These are phyloP conservation scores for Smallanthus sonchifolius DNA, from an alignment of 129 eudicot genomes.

Conservation along the genomic window DNA sequence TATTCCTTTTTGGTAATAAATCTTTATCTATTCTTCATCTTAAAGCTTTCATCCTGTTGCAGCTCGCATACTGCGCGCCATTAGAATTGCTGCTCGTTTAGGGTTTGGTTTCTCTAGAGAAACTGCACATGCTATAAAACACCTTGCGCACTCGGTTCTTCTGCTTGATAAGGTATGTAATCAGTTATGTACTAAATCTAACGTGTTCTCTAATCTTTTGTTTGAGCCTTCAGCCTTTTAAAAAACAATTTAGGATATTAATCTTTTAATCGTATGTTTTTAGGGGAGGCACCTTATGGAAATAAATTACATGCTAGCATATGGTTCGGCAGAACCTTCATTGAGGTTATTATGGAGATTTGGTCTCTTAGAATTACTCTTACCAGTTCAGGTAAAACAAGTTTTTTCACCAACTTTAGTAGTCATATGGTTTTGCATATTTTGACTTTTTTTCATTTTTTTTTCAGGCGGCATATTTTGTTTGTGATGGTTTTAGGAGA, in stretches of 20 bases:
- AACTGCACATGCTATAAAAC: constrained; percentile 50
- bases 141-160: constrained; percentile 46
- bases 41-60: constrained; percentile 15
- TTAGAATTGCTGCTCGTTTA: constrained; percentile 75
- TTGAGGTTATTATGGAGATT: constrained; percentile 72
- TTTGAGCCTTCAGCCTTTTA: background rate
- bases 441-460: constrained; percentile 11
- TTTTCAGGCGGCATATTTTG: constrained; percentile 77
- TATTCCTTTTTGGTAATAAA: background rate
- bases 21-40: background rate
- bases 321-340: constrained; percentile 80
- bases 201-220: background rate
- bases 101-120: constrained; percentile 55
- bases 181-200: background rate
- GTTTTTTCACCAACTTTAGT: background rate
- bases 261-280: background rate
- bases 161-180: constrained; percentile 58
- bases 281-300: constrained; percentile 83
- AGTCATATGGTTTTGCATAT: background rate
- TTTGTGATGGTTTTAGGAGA: constrained; percentile 53
- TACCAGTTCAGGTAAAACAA: constrained; percentile 66
- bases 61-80: constrained; percentile 80
- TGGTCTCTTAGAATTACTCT: constrained; percentile 61
- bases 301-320: constrained; percentile 84
- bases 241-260: constrained; percentile 4